phyloP scores from a whole-genome alignment of 2,329 filamentous ascomycete genomes.

The Cylindrodendrum hubeiense region DNA sequence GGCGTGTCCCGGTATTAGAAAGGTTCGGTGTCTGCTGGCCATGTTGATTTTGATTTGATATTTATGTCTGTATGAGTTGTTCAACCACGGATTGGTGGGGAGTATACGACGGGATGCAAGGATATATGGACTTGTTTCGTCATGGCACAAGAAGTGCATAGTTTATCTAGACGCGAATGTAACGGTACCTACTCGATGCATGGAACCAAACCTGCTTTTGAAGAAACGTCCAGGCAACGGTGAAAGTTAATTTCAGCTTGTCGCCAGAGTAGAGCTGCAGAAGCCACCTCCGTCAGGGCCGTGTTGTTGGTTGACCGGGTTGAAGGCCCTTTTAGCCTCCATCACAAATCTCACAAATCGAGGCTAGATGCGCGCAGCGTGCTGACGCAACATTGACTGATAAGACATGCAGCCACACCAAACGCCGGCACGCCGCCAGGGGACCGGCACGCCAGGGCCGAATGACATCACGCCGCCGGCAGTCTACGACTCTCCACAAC shows the following conservation, averaged over 20 bases:
- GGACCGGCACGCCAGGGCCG: slow-evolving; percentile 21
- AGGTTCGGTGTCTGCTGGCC: background rate
- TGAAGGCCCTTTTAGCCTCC: background rate
- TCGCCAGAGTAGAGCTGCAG: background rate
- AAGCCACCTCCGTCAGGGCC: background rate
- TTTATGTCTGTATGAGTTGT: background rate
- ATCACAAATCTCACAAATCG: slow-evolving; percentile 1
- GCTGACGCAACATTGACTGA: slow-evolving; percentile 33
- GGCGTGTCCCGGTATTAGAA: background rate
- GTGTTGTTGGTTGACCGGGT: background rate
- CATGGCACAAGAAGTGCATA: background rate
- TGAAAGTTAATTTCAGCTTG: background rate
- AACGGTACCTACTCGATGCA: background rate
- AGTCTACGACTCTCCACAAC: background rate
- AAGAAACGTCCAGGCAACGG: background rate
- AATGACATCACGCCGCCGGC: slow-evolving; percentile 31
- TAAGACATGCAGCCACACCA: slow-evolving; percentile 18
- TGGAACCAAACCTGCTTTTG: background rate
- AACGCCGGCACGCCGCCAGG: slow-evolving; percentile 3
- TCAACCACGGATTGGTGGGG: background rate
- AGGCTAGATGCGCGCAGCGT: slow-evolving; percentile 3
- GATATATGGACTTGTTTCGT: background rate
- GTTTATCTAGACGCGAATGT: background rate
- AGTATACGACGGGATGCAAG: background rate
- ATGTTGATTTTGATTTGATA: background rate